Evolutionary conservation across 73 alveolate species (phyloP).

Genomic region (Uronychia setigera): DNA sequence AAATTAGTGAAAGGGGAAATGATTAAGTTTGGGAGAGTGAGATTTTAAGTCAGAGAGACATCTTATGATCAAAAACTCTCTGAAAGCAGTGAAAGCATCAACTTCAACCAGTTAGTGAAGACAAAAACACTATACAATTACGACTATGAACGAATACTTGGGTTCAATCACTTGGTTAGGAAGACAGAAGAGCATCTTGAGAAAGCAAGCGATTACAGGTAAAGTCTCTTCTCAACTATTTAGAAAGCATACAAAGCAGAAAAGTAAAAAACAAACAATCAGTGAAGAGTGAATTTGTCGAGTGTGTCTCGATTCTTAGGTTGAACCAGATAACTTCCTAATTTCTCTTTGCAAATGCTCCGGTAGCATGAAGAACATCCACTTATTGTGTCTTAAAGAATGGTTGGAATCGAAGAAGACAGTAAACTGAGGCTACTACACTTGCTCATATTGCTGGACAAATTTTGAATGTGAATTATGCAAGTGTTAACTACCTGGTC

Average conservation of each 20-base stretch:
- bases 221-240: no score
- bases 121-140: no score
- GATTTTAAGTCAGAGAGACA: slow-evolving; percentile 44
- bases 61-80: background rate
- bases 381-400: slow-evolving; percentile 50
- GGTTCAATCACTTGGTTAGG: background rate
- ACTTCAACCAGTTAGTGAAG: no score
- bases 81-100: background rate
- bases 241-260: no score
- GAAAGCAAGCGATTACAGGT: no score
- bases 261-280: no score
- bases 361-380: slow-evolving; percentile 63
- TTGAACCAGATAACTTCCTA: slow-evolving; percentile 43
- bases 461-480: slow-evolving; percentile 86
- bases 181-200: background rate
- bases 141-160: no score
- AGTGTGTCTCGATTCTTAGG: slow-evolving; percentile 51
- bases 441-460: slow-evolving; percentile 67
- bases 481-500: slow-evolving; percentile 72
- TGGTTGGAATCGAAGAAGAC: slow-evolving; percentile 61
- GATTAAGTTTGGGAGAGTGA: slow-evolving; percentile 67
- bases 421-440: slow-evolving; percentile 15
- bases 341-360: slow-evolving; percentile 61
- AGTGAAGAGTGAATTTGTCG: slow-evolving; percentile 41
- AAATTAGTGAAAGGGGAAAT: slow-evolving; percentile 47